phyloP scores from a whole-genome alignment of 2,329 filamentous ascomycete genomes.

The Cordyceps farinosa region DNA sequence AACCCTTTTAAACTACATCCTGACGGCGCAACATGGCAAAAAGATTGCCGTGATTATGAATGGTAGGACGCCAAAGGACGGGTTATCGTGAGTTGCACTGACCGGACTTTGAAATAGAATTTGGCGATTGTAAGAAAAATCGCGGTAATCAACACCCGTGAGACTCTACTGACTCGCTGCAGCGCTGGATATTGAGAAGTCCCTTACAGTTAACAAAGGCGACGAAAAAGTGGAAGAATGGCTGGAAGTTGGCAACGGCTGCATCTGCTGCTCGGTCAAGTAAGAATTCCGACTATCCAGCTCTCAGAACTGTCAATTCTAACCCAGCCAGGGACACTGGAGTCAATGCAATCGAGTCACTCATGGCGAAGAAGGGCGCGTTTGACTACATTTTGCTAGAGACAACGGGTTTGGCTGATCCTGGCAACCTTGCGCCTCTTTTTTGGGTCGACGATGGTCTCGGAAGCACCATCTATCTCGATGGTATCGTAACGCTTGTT shows the following conservation, averaged over 20 bases:
- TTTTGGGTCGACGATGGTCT: slow-evolving; percentile 98
- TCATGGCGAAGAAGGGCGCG: slow-evolving; percentile 89
- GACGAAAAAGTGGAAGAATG: slow-evolving; percentile 85
- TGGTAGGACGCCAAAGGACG: slow-evolving; percentile 40
- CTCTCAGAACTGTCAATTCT: slow-evolving; percentile 19
- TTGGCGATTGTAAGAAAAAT: slow-evolving; percentile 66
- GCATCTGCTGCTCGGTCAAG: slow-evolving; percentile 97
- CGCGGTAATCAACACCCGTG: not conserved
- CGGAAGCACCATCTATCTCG: slow-evolving; percentile 91
- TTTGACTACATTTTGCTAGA: slow-evolving; percentile 98
- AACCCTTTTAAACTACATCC: slow-evolving; percentile 90
- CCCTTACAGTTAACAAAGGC: slow-evolving; percentile 82
- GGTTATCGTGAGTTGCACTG: slow-evolving; percentile 21
- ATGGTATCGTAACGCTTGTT: slow-evolving; percentile 93
- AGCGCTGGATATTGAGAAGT: slow-evolving; percentile 95
- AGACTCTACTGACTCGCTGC: not conserved
- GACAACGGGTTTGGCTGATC: slow-evolving; percentile 91
- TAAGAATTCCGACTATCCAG: slow-evolving; percentile 34
- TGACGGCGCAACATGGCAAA: slow-evolving; percentile 93
- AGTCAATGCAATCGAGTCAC: slow-evolving; percentile 88
- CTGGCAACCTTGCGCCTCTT: slow-evolving; percentile 88
- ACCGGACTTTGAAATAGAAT: slow-evolving; percentile 50
- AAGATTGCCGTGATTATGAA: slow-evolving; percentile 98
- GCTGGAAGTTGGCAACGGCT: slow-evolving; percentile 94
- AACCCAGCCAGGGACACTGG: slow-evolving; percentile 67